A percentile compares a stretch with the other conserved stretches of the same genome.
Evolutionary conservation across 768 basidiomycete genomes (phyloP).

Genomic region (Ramaria rubella): DNA sequence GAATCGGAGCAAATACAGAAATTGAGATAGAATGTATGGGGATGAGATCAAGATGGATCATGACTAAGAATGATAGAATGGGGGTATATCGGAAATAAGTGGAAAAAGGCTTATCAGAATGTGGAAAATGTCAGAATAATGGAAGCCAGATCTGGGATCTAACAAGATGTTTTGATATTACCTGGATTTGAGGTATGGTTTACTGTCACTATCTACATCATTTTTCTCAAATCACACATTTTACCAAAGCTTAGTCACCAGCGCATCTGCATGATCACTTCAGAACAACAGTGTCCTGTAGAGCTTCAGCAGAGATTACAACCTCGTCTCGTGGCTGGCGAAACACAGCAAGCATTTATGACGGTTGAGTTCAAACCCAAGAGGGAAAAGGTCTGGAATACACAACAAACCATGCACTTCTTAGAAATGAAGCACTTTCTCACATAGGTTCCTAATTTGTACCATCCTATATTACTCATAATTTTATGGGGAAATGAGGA

Average conservation of each 20-base stretch:
- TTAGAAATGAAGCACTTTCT: no score
- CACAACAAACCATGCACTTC: not conserved
- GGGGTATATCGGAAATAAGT: no score
- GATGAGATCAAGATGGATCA: no score
- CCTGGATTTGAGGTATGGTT: constrained; percentile 40
- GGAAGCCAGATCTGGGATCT: no score
- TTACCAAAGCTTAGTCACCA: constrained; percentile 3
- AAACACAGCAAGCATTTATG: constrained; percentile 37
- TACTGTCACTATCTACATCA: not conserved
- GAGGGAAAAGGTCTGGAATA: not conserved
- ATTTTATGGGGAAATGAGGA: not conserved
- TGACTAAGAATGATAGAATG: no score
- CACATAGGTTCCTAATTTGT: no score
- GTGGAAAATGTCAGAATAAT: no score
- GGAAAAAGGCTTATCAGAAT: no score
- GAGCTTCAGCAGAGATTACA: constrained; percentile 1
- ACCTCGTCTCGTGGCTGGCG: constrained; percentile 33
- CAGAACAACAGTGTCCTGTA: not conserved
- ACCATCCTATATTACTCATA: not conserved
- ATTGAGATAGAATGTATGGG: no score
- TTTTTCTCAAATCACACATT: not conserved
- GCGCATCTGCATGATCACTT: not conserved
- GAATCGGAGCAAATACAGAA: no score
- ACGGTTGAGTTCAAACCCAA: constrained; percentile 21
- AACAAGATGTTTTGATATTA: no score